Evolutionary conservation across 2,329 filamentous ascomycete species (phyloP), one percentile per base, ranked within the genome.

Genomic region (Xylaria sp.): DNA sequence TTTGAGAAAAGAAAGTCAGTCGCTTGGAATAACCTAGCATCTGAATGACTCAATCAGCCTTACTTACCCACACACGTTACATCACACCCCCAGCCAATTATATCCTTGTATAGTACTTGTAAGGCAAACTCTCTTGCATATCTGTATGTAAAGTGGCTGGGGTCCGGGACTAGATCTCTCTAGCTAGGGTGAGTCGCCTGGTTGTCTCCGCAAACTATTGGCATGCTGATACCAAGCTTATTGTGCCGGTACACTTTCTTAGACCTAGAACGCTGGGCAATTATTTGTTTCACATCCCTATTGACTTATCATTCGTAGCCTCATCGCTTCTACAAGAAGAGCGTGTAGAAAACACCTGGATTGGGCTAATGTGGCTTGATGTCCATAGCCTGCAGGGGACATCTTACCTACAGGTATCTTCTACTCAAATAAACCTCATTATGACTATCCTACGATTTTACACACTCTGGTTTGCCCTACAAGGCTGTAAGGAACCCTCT

Each of bases 31-130:
- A 47, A 16, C 32, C 4, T 3, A 25, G 16, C 58, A 44, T 27
- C 44, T 13, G 29, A 53, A 35, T 51, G 51, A 57, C 51, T 54
- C 63, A 47, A 54, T 66, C 66, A 66, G 66, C 66, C 66, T 69
- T 66, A 66, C 55, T 61, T 40, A 37, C 50, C 29, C 42, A 23
- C 6, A 25, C 35, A 27, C 10, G 50, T 55, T 51, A 57, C 48
- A 13, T 60, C 18, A 35, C 25, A 60, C 16, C 25, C n/a, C 27
- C 0, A 23, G 23, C 42, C 37, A 35, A 37, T 48, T 10, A 9
- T 23, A 69, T 25, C 58, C 62, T 55, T 63, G 63, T 51, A 23
- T 25, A 27, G 40, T 8, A n/a, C n/a, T n/a, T n/a, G n/a, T n/a
- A 32, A 60, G 51, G 53, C 27, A 27, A 50, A 21, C 18, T 8